These are phyloP conservation scores for Nymphaea thermarum DNA, from an alignment of 164 flowering plant genomes.

Conservation along the genomic window DNA sequence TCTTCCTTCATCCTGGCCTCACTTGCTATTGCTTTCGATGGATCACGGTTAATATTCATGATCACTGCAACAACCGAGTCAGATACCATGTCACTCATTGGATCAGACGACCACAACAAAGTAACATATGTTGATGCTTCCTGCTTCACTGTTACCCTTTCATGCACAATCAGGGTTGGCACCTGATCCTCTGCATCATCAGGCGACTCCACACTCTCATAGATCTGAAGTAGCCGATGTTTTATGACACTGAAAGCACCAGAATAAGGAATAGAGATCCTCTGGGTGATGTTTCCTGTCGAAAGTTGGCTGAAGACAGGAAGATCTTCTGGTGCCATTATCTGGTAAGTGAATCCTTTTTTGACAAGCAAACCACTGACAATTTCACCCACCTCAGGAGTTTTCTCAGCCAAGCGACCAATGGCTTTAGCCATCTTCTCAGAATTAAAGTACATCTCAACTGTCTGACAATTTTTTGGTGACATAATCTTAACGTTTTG, in stretches of 20 bases:
- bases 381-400: constrained; percentile 69
- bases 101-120: constrained; percentile 83
- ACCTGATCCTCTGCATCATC: constrained; percentile 48
- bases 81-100: constrained; percentile 92
- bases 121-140: constrained; percentile 80
- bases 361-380: constrained; percentile 88
- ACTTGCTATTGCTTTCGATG: constrained; percentile 47
- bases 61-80: constrained; percentile 82
- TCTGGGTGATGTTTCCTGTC: constrained; percentile 6
- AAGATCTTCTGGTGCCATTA: constrained; percentile 93
- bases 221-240: constrained; percentile 72
- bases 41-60: constrained; percentile 58
- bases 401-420: constrained; percentile 74
- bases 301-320: constrained; percentile 81
- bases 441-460: constrained; percentile 86
- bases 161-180: constrained; percentile 60
- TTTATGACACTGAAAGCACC: constrained; percentile 70
- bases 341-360: constrained; percentile 90
- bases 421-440: constrained; percentile 94
- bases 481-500: constrained; percentile 66
- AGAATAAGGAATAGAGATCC: constrained; percentile 25
- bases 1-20: constrained; percentile 66
- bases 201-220: constrained; percentile 64
- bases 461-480: constrained; percentile 94
- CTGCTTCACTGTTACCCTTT: constrained; percentile 71